Percentiles rank a stretch among this genome's conserved stretches.
Conservation (phyloP, 495 filamentous ascomycete genomes). For the Monascus purpureus region DNA sequence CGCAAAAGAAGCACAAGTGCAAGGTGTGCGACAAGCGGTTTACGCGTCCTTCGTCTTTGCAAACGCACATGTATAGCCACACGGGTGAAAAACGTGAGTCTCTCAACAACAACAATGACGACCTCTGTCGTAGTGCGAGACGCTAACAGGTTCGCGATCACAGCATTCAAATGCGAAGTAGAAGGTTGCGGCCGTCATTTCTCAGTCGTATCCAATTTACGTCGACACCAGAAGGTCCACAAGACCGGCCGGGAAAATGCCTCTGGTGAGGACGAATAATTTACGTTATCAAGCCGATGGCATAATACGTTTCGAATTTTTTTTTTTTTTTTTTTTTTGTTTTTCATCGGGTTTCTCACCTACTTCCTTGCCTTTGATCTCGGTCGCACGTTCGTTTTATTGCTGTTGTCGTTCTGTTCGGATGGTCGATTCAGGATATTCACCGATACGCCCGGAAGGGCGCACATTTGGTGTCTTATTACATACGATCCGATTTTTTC, state of each 20-base stretch:
- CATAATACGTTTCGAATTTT: slow-evolving; percentile 9
- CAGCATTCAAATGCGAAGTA: slow-evolving; percentile 88
- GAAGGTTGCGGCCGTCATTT: slow-evolving; percentile 94
- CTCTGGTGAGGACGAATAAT: slow-evolving; percentile 33
- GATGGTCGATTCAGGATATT: background rate
- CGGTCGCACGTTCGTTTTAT: background rate
- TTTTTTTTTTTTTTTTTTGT: slow-evolving; percentile 6
- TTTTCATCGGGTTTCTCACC: slow-evolving; percentile 2
- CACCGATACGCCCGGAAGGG: background rate
- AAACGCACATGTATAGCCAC: slow-evolving; percentile 98
- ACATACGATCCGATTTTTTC: too few species aligned
- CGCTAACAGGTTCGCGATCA: slow-evolving; percentile 5
- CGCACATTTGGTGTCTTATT: background rate
- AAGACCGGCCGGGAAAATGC: slow-evolving; percentile 53
- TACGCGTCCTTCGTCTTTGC: slow-evolving; percentile 87
- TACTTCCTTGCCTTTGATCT: slow-evolving; percentile 2
- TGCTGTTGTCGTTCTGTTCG: background rate
- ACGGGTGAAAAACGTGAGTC: slow-evolving; percentile 97
- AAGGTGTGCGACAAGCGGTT: slow-evolving; percentile 99
- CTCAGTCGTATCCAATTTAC: slow-evolving; percentile 92
- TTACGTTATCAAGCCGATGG: too few species aligned
- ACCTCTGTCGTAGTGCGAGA: background rate
- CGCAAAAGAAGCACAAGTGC: slow-evolving; percentile 99
- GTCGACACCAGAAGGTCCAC: slow-evolving; percentile 93
- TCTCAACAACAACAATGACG: slow-evolving; percentile 1